Conservation (phyloP, 2,329 filamentous ascomycete genomes). For the Neonectria punicea region DNA sequence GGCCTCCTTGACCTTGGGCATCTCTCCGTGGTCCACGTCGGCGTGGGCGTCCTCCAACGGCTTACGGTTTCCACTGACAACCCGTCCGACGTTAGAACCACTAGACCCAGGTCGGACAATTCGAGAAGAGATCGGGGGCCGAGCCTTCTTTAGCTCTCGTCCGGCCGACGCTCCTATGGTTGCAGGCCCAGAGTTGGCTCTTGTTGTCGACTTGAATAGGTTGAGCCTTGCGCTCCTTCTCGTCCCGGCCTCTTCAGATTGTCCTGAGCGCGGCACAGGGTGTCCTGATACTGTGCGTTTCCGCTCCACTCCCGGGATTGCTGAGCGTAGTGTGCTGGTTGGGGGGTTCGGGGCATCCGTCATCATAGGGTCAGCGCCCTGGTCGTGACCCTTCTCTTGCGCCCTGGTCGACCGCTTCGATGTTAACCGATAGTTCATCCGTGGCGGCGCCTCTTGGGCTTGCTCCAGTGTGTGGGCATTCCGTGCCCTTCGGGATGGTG, state of each 20-base stretch:
- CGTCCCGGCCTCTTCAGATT: slow-evolving; percentile 67
- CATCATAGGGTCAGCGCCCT: slow-evolving; percentile 51
- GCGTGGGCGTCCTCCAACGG: slow-evolving; percentile 72
- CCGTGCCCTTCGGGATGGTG: slow-evolving; percentile 63
- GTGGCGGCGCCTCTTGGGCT: slow-evolving; percentile 69
- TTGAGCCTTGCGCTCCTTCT: slow-evolving; percentile 78
- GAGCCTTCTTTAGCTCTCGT: slow-evolving; percentile 85
- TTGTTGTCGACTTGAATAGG: slow-evolving; percentile 75
- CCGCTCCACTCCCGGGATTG: slow-evolving; percentile 68
- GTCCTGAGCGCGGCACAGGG: slow-evolving; percentile 63
- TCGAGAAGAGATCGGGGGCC: slow-evolving; percentile 74
- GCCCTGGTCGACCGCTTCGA: slow-evolving; percentile 54
- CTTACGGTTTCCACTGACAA: slow-evolving; percentile 91
- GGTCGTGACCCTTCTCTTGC: slow-evolving; percentile 50
- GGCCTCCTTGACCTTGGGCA: slow-evolving; percentile 56
- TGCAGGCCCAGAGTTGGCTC: slow-evolving; percentile 67
- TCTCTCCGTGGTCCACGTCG: slow-evolving; percentile 76
- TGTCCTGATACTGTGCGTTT: slow-evolving; percentile 96
- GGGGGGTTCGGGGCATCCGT: slow-evolving; percentile 53
- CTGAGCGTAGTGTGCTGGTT: slow-evolving; percentile 50
- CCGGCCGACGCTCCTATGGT: slow-evolving; percentile 67
- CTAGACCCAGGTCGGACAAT: slow-evolving; percentile 73
- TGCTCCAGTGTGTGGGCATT: slow-evolving; percentile 64
- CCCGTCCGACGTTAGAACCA: slow-evolving; percentile 79
- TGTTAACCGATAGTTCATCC: slow-evolving; percentile 68